phyloP scores from a whole-genome alignment of 306 rosid species.

The Prunus mume region DNA sequence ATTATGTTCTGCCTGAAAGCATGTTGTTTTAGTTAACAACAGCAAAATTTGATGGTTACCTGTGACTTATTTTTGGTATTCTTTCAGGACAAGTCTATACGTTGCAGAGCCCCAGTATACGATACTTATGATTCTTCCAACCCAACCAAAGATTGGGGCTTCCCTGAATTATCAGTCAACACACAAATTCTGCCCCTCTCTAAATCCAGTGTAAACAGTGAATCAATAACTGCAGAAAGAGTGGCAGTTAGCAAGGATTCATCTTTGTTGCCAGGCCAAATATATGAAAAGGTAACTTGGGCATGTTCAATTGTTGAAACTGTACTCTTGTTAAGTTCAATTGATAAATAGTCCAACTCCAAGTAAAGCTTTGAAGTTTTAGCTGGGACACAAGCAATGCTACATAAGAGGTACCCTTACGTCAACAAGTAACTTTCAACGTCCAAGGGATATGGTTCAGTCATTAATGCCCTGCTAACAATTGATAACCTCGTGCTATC shows the following conservation, averaged over 20 bases:
- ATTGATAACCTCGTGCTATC: neutral
- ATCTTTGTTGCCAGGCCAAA: slow-evolving; percentile 27
- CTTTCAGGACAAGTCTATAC: slow-evolving; percentile 69
- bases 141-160: slow-evolving; percentile 87
- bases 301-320: neutral
- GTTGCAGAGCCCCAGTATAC: slow-evolving; percentile 68
- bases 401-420: neutral
- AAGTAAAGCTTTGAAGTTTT: neutral
- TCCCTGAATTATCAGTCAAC: slow-evolving; percentile 55
- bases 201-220: slow-evolving; percentile 27
- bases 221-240: slow-evolving; percentile 32
- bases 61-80: slow-evolving; percentile 9
- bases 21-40: neutral
- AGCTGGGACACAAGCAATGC: neutral
- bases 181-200: slow-evolving; percentile 13
- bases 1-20: neutral
- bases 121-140: slow-evolving; percentile 70
- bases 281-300: slow-evolving; percentile 44
- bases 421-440: neutral
- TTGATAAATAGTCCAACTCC: neutral
- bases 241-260: slow-evolving; percentile 27
- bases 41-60: slow-evolving; percentile 14
- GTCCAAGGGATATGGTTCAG: neutral
- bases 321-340: neutral
- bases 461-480: too few species aligned